Base-by-base conservation (phyloP, 2,329 filamentous ascomycete species). In the Penicillium sp. region DNA sequence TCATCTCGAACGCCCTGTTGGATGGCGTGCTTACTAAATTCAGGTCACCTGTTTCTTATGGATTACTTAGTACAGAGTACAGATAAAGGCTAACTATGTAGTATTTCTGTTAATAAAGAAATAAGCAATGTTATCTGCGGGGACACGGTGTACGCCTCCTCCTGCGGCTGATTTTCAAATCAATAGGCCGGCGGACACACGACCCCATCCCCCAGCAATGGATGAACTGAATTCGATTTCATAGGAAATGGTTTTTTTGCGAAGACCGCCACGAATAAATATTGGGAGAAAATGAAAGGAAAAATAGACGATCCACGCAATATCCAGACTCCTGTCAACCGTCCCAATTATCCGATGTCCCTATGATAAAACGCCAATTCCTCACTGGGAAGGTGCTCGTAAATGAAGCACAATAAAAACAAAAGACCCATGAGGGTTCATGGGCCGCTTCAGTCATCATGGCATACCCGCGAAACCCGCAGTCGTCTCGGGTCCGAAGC, bases 401-500 rank as follows among this genome's bases (percentile, higher is more conserved):
- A 45, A 50, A 33, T 10, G n/a, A 60, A 38, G 25, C 31, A n/a
- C 17, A n/a, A 40, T 17, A 37, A 42, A 33, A 56, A 35, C 35
- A 46, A 54, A 51, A 35, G 19, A 40, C 37, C 25, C n/a, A 29
- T 21, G 17, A 10, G 23, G 6, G 15, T 13, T 15, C 5, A 33
- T 27, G n/a, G n/a, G 33, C 27, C 27, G 12, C 21, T 47, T 37
- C 27, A 10, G 15, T n/a, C 37, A 27, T 56, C 54, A 62, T 40
- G 57, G 56, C 46, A 62, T 48, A 41, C 57, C 58, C n/a, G 57
- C 47, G 7, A 63, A 38, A 33, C 50, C 62, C 40, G 49, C 57
- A 48, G 52, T 63, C 54, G 59, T 62, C 67, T 59, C 53, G n/a
- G 49, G 49, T 15, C 50, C 52, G 31, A 54, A 46, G 31, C 35